Percentiles rank a stretch among this genome's conserved stretches.
Conservation (phyloP, 768 basidiomycete species). For the Xerocomellus intermedius region DNA sequence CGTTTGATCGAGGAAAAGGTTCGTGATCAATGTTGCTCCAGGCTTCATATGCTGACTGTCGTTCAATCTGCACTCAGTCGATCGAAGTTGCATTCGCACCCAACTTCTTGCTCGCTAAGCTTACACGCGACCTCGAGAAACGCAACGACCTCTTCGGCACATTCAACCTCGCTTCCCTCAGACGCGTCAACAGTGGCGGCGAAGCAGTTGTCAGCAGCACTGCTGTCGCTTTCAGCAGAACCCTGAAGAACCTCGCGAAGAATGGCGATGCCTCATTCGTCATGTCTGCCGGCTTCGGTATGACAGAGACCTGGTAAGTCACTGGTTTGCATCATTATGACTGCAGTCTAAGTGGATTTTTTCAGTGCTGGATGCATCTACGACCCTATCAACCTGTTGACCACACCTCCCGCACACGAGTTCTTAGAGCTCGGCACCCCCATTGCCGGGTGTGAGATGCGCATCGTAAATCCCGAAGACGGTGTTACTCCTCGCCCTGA, state of each 20-base stretch:
- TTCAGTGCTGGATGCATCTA: conserved; percentile 41
- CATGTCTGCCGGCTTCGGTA: conserved; percentile 31
- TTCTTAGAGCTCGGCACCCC: conserved; percentile 39
- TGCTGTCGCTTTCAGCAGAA: conserved; percentile 37
- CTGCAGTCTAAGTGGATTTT: neutral
- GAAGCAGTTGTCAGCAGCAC: conserved; percentile 41
- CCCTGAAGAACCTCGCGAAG: conserved; percentile 27
- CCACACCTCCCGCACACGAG: conserved; percentile 23
- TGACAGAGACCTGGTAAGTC: conserved; percentile 42
- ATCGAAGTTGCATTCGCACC: conserved; percentile 37
- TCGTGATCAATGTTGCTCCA: conserved; percentile 14
- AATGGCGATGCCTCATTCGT: conserved; percentile 31
- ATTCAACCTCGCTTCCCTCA: conserved; percentile 36
- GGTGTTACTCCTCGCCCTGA: conserved; percentile 27
- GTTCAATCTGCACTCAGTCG: conserved; percentile 18
- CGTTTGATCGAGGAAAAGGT: conserved; percentile 38
- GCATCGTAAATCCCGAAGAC: conserved; percentile 32
- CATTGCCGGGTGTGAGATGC: conserved; percentile 34
- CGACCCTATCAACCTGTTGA: conserved; percentile 28
- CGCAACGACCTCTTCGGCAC: conserved; percentile 22
- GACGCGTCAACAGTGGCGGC: conserved; percentile 42
- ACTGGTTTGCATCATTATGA: neutral
- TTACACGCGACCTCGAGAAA: conserved; percentile 33
- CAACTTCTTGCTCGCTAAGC: conserved; percentile 43
- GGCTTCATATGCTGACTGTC: neutral